Conservation (phyloP, 176 grass and related monocot species). For the Zea luxurians region DNA sequence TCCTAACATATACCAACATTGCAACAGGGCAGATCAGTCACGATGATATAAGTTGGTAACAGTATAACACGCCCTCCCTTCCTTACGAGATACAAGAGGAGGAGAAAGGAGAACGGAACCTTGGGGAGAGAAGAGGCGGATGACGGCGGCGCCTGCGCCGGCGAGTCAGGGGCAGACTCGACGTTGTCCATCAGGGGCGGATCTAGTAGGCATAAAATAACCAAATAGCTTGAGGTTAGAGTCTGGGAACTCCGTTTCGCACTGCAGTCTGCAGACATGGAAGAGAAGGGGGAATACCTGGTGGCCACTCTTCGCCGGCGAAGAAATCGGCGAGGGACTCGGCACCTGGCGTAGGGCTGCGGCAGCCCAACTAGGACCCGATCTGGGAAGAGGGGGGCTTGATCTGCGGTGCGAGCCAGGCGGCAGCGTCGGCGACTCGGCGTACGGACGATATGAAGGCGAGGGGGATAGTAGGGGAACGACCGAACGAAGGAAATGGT, state of each 20-base stretch:
- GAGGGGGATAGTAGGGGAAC: not conserved
- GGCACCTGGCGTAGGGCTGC: not conserved
- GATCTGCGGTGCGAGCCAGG: not conserved
- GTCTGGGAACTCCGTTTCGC: not conserved
- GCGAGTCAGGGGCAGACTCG: slow-evolving; percentile 37
- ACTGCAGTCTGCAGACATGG: not conserved
- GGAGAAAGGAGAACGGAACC: slow-evolving; percentile 16
- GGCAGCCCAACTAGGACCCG: no score
- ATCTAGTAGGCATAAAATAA: not conserved
- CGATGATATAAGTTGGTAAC: not conserved
- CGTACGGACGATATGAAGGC: not conserved
- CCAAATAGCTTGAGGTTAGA: not conserved
- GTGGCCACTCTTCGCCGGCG: not conserved
- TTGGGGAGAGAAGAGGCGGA: slow-evolving; percentile 72
- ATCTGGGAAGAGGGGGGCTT: no score
- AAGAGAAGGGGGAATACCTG: not conserved
- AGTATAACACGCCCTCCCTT: not conserved
- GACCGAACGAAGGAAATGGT: not conserved
- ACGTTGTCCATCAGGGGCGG: slow-evolving; percentile 14
- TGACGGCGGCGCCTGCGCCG: slow-evolving; percentile 61
- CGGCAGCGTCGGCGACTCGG: not conserved
- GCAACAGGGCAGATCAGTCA: not conserved
- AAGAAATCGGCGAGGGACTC: not conserved
- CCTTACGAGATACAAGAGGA: not conserved
- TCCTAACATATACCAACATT: slow-evolving; percentile 36